Evolutionary conservation across 805 yeast genomes (phyloP).

Genomic region (Barnettozyma vustinii): DNA sequence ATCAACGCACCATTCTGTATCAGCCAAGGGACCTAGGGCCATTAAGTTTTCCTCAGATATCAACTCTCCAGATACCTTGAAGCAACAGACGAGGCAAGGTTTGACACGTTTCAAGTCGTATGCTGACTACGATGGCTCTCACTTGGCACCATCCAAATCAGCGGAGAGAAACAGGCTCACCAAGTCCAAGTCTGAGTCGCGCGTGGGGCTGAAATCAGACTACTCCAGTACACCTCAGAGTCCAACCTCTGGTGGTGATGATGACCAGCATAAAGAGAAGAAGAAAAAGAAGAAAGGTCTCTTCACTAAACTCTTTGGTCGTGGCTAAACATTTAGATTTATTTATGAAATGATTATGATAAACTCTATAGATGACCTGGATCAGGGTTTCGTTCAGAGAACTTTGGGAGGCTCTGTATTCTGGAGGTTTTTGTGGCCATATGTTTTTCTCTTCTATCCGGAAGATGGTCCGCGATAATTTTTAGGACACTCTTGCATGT

Average conservation of each 20-base stretch:
- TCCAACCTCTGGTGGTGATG: background rate
- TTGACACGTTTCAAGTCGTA: conserved; percentile 11
- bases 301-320: conserved; percentile 8
- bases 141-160: conserved; percentile 11
- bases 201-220: conserved; percentile 3
- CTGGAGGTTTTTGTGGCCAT: background rate
- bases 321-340: background rate
- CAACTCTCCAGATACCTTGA: conserved; percentile 5
- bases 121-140: conserved; percentile 3
- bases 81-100: conserved; percentile 1
- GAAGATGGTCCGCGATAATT: background rate
- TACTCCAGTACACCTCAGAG: background rate
- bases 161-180: conserved; percentile 8
- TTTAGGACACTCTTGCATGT: no score
- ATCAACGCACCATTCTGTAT: background rate
- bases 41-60: conserved; percentile 13
- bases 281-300: conserved; percentile 11
- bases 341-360: background rate
- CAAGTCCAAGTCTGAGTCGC: conserved; percentile 14
- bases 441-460: background rate
- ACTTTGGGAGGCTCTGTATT: background rate
- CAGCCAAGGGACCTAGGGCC: background rate
- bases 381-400: background rate
- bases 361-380: background rate
- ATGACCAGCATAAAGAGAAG: background rate